Conservation (phyloP, 2,329 filamentous ascomycete species). For the Venturia asperata region DNA sequence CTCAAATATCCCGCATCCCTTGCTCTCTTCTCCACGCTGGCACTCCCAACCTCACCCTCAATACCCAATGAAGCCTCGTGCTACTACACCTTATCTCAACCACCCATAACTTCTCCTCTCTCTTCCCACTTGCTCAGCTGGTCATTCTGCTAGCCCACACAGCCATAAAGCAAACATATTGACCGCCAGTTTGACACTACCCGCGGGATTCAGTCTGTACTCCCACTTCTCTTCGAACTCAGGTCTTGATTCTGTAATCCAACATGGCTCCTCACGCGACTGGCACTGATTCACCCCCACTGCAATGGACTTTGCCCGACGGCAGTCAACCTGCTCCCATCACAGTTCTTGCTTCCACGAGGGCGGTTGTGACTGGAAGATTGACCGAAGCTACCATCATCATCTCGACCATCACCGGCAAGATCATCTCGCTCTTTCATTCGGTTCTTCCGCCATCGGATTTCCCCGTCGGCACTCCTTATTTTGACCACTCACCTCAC, state of each 20-base stretch:
- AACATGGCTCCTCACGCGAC: slow-evolving; percentile 23
- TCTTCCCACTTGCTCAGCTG: background rate
- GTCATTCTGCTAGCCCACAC: background rate
- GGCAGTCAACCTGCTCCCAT: slow-evolving; percentile 39
- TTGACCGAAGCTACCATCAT: slow-evolving; percentile 78
- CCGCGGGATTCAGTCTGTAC: background rate
- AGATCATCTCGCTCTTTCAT: slow-evolving; percentile 70
- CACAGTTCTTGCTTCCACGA: slow-evolving; percentile 74
- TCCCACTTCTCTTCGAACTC: background rate
- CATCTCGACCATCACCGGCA: slow-evolving; percentile 71
- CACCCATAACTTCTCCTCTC: background rate
- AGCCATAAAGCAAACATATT: background rate
- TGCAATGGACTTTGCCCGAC: slow-evolving; percentile 1
- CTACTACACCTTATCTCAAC: background rate
- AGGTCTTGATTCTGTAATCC: background rate
- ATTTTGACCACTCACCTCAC: slow-evolving; percentile 77
- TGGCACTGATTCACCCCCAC: slow-evolving; percentile 16
- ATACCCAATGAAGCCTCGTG: background rate
- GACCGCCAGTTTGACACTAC: background rate
- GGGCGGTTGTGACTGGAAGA: slow-evolving; percentile 69
- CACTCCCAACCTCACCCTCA: background rate
- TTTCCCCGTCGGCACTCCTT: slow-evolving; percentile 66
- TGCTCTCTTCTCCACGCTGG: background rate
- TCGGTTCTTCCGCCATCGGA: slow-evolving; percentile 65
- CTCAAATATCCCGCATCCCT: slow-evolving; percentile 13